phyloP scores from a whole-genome alignment of 345 rosid species.

The Turnera subulata region DNA sequence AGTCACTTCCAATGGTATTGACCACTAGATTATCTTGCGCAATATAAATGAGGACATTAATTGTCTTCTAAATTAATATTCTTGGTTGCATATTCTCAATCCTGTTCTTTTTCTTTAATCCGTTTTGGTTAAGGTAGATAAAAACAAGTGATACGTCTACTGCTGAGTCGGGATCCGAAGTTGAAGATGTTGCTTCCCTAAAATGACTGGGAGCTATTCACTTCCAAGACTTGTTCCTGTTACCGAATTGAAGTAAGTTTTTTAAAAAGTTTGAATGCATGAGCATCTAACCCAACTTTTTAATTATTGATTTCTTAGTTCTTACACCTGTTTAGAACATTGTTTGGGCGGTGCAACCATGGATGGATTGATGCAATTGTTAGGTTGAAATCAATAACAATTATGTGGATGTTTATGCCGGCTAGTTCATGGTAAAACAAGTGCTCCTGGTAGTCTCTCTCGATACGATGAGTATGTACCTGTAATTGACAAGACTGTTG shows the following conservation, averaged over 20 bases:
- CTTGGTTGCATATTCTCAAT: slow-evolving; percentile 2
- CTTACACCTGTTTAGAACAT: background rate
- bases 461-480: slow-evolving; percentile 61
- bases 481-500: slow-evolving; percentile 86
- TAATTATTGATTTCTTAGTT: background rate
- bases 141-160: slow-evolving; percentile 74
- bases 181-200: slow-evolving; percentile 70
- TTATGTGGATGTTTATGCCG: slow-evolving; percentile 38
- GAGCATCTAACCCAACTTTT: background rate
- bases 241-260: slow-evolving; percentile 45
- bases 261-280: background rate
- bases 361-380: background rate
- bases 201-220: slow-evolving; percentile 38
- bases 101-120: slow-evolving; percentile 6
- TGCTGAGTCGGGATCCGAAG: slow-evolving; percentile 84
- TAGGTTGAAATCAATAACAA: slow-evolving; percentile 1
- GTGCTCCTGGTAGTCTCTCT: slow-evolving; percentile 28
- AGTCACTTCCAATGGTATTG: slow-evolving; percentile 51
- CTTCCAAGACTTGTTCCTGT: slow-evolving; percentile 72
- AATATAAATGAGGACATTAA: slow-evolving; percentile 22
- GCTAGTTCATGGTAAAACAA: slow-evolving; percentile 41
- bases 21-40: slow-evolving; percentile 5
- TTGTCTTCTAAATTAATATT: background rate
- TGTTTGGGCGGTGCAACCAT: background rate
- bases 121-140: slow-evolving; percentile 34